These are phyloP conservation scores for Arabidopsis suecica DNA, from an alignment of 345 rosid genomes.

Conservation along the genomic window DNA sequence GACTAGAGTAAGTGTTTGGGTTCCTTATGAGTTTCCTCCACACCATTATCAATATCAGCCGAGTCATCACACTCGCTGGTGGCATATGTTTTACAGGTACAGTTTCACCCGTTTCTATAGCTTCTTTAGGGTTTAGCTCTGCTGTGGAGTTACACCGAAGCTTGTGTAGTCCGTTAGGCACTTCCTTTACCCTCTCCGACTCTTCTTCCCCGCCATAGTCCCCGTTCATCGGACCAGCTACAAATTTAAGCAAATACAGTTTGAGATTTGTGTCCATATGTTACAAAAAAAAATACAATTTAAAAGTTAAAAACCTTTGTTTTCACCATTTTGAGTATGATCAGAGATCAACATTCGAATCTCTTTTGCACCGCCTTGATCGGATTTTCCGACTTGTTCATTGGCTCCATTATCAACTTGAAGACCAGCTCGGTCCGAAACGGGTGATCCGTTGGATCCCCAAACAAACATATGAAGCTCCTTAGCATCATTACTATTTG, in stretches of 20 bases:
- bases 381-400: constrained; percentile 74
- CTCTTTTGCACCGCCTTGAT: constrained; percentile 82
- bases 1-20: constrained; percentile 92
- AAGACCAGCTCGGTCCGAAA: constrained; percentile 74
- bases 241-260: background rate
- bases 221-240: constrained; percentile 50
- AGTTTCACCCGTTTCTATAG: constrained; percentile 45
- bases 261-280: background rate
- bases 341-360: constrained; percentile 83
- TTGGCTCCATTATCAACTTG: constrained; percentile 51
- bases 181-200: constrained; percentile 51
- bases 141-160: constrained; percentile 68
- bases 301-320: constrained; percentile 50
- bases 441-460: constrained; percentile 97
- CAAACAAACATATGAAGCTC: constrained; percentile 92
- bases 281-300: background rate
- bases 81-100: constrained; percentile 72
- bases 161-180: constrained; percentile 53
- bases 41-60: constrained; percentile 87
- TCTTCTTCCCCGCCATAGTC: constrained; percentile 60
- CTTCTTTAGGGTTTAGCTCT: constrained; percentile 74
- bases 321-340: constrained; percentile 64
- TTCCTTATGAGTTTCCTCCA: constrained; percentile 94
- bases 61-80: constrained; percentile 90
- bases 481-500: constrained; percentile 70